Percentiles rank a stretch among this genome's conserved stretches.
phyloP scores from a whole-genome alignment of 176 grass and related monocot species.

The Stipa capillata region DNA sequence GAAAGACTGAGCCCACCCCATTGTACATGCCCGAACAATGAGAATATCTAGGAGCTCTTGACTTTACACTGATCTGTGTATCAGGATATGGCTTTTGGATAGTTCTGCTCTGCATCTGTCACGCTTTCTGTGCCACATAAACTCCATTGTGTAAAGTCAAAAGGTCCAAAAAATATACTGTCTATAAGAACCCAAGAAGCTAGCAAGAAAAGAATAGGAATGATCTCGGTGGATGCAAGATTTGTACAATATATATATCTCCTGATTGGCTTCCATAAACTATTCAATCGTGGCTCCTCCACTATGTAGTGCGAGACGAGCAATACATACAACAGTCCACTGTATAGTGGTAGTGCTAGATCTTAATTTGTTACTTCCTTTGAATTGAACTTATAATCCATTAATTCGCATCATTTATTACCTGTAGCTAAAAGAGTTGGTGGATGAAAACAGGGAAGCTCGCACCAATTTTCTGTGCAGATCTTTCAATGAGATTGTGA shows the following conservation, averaged over 20 bases:
- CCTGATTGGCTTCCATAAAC: neutral
- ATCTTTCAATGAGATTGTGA: neutral
- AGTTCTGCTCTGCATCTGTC: neutral
- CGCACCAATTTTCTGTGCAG: neutral
- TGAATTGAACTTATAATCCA: too few species aligned
- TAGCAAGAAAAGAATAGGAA: neutral
- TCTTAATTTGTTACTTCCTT: too few species aligned
- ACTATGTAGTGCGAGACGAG: constrained; percentile 13
- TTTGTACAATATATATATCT: neutral
- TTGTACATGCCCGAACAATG: too few species aligned
- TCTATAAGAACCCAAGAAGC: neutral
- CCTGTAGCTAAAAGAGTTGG: neutral
- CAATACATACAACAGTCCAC: neutral
- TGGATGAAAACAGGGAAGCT: neutral
- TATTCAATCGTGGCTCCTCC: neutral
- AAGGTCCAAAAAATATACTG: neutral
- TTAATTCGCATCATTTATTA: neutral
- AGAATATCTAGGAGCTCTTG: neutral
- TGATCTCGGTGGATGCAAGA: neutral
- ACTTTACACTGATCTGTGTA: neutral
- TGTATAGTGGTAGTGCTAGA: neutral
- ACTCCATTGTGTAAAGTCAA: neutral
- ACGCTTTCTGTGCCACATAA: neutral
- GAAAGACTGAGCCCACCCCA: too few species aligned
- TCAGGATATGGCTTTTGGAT: neutral